Percentiles rank a stretch among this genome's conserved stretches.
phyloP scores from a whole-genome alignment of 1,284 basidiomycete genomes.

The Moesziomyces globuligerus region DNA sequence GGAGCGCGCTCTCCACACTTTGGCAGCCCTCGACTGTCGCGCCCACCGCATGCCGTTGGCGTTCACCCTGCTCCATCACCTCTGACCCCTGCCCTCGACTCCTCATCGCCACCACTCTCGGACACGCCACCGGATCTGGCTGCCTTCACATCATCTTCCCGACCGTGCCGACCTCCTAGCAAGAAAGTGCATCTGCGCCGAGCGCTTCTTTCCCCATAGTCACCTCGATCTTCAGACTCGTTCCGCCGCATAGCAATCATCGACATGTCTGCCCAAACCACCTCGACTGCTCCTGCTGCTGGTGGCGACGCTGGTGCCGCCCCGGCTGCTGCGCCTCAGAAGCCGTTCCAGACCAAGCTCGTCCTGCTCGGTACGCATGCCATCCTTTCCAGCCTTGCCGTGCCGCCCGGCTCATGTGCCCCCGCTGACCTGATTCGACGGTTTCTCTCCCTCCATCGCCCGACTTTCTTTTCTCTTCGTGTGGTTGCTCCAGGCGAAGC shows the following conservation, averaged over 20 bases:
- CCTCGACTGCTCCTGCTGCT: conserved; percentile 14
- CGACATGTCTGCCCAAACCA: conserved; percentile 29
- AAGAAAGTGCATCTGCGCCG: neutral
- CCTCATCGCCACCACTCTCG: neutral
- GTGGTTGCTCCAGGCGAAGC: conserved; percentile 80
- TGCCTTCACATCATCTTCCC: too few relatives aligned
- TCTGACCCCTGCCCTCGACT: neutral
- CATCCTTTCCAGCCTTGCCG: neutral
- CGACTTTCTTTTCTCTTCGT: neutral
- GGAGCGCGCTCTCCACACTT: conserved; percentile 5
- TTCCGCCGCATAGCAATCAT: neutral
- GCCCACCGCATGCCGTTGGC: too few relatives aligned
- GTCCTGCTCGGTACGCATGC: conserved; percentile 57
- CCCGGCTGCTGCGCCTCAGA: conserved; percentile 50
- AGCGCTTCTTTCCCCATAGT: neutral
- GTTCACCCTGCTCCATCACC: neutral
- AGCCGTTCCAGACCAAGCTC: conserved; percentile 67
- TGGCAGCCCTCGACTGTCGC: neutral
- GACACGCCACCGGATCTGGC: too few relatives aligned
- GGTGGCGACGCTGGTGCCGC: conserved; percentile 20
- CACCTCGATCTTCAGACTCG: neutral
- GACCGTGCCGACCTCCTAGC: neutral
- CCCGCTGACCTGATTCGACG: neutral
- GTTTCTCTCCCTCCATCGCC: neutral
- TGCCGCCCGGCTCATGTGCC: neutral